phyloP scores from a whole-genome alignment of 1,284 basidiomycete species.

The Austroboletus novae-zelandiae region DNA sequence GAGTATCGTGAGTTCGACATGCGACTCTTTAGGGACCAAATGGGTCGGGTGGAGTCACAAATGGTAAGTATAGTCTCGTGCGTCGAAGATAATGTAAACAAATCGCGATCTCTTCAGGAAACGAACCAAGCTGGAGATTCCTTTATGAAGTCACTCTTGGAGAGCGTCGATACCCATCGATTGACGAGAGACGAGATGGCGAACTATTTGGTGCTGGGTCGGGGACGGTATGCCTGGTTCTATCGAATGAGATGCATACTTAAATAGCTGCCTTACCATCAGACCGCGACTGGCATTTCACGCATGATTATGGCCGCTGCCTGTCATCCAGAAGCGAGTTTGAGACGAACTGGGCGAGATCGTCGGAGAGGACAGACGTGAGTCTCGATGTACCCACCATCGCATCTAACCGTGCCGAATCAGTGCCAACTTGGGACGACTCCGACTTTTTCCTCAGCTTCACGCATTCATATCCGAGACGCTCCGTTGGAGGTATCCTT shows the following conservation, averaged over 20 bases:
- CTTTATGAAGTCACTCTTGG: slow-evolving; percentile 55
- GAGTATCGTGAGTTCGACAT: slow-evolving; percentile 56
- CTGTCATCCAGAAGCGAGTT: slow-evolving; percentile 53
- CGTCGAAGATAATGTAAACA: neutral
- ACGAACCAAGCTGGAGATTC: slow-evolving; percentile 39
- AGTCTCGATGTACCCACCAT: slow-evolving; percentile 7
- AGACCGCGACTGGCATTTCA: slow-evolving; percentile 57
- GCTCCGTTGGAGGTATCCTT: slow-evolving; percentile 55
- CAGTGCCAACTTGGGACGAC: slow-evolving; percentile 53
- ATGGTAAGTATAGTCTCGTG: slow-evolving; percentile 36
- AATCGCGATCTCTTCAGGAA: slow-evolving; percentile 15
- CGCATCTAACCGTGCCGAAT: neutral
- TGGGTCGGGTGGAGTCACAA: slow-evolving; percentile 43
- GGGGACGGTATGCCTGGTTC: slow-evolving; percentile 42
- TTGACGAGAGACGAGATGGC: slow-evolving; percentile 52
- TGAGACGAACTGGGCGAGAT: slow-evolving; percentile 61
- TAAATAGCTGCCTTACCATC: neutral
- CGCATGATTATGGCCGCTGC: slow-evolving; percentile 64
- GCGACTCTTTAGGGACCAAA: slow-evolving; percentile 47
- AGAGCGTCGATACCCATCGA: slow-evolving; percentile 45
- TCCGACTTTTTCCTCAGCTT: slow-evolving; percentile 49
- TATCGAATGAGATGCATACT: neutral
- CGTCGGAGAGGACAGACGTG: slow-evolving; percentile 53
- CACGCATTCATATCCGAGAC: slow-evolving; percentile 60
- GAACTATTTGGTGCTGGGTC: slow-evolving; percentile 62